These are phyloP conservation scores for Chytridium lagenaria DNA, from an alignment of 371 early-diverging fungal genomes.

Conservation along the genomic window DNA sequence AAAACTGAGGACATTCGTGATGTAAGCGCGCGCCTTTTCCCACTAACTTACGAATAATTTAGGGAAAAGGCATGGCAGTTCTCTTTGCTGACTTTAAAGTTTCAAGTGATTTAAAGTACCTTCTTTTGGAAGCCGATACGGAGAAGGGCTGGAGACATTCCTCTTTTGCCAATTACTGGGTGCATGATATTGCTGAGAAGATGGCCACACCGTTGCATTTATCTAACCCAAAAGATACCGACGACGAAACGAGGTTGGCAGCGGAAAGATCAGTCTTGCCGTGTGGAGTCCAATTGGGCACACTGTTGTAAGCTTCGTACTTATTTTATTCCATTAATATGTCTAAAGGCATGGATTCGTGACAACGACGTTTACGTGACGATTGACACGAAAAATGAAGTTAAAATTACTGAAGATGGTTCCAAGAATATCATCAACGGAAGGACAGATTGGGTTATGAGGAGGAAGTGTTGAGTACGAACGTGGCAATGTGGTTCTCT, in stretches of 20 bases:
- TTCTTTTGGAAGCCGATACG: constrained; percentile 71
- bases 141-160: constrained; percentile 87
- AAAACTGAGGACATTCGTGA: constrained; percentile 3
- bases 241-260: constrained; percentile 33
- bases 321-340: background rate
- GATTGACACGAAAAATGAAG: constrained; percentile 67
- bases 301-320: constrained; percentile 56
- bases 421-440: constrained; percentile 88
- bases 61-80: background rate
- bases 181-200: constrained; percentile 70
- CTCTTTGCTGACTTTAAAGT: constrained; percentile 39
- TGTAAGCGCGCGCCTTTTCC: background rate
- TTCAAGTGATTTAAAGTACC: constrained; percentile 78
- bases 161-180: constrained; percentile 74
- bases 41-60: background rate
- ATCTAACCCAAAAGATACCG: constrained; percentile 49
- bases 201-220: constrained; percentile 65
- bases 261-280: constrained; percentile 51
- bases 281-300: constrained; percentile 85
- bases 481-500: constrained; percentile 88
- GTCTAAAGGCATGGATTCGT: constrained; percentile 70
- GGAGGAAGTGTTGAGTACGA: constrained; percentile 82
- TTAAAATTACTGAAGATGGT: constrained; percentile 86
- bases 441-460: constrained; percentile 98
- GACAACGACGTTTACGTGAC: constrained; percentile 86